Conservation (phyloP, 1,139 yeast genomes). For the Yamadazyma dushanensis region DNA sequence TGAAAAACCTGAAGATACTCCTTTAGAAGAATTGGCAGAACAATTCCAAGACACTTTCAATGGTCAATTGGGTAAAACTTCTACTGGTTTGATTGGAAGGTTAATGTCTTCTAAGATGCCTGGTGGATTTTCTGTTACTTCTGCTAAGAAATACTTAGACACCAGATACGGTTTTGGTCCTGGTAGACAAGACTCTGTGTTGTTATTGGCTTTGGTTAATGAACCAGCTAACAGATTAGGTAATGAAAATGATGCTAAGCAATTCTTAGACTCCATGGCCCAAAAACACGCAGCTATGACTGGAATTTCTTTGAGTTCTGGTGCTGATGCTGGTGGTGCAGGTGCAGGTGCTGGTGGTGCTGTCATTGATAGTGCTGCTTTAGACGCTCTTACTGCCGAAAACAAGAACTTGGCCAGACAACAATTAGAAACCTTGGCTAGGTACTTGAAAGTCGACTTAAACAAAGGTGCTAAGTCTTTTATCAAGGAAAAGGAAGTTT, state of each 20-base stretch:
- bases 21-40: conserved; percentile 92
- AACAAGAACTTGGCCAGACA: conserved; percentile 88
- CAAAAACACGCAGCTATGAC: conserved; percentile 82
- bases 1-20: conserved; percentile 98
- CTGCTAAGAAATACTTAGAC: conserved; percentile 88
- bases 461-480: conserved; percentile 87
- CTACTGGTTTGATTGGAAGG: conserved; percentile 84
- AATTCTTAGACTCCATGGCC: conserved; percentile 77
- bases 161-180: conserved; percentile 87
- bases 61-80: conserved; percentile 92
- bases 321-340: conserved; percentile 52
- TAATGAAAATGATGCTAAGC: conserved; percentile 85
- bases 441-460: conserved; percentile 89
- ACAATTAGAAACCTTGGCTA: conserved; percentile 92
- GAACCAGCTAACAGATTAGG: conserved; percentile 92
- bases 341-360: conserved; percentile 74
- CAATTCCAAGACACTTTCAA: conserved; percentile 86
- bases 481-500: conserved; percentile 85
- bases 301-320: conserved; percentile 75
- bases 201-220: conserved; percentile 77
- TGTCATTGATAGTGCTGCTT: conserved; percentile 91
- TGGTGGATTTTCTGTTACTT: conserved; percentile 93
- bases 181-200: conserved; percentile 92
- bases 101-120: conserved; percentile 97
- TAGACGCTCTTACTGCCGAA: conserved; percentile 90